Evolutionary conservation across 108 stramenopile species (phyloP), one percentile per base, ranked within the genome.

Genomic region (Pseudonitzschia multistriata): DNA sequence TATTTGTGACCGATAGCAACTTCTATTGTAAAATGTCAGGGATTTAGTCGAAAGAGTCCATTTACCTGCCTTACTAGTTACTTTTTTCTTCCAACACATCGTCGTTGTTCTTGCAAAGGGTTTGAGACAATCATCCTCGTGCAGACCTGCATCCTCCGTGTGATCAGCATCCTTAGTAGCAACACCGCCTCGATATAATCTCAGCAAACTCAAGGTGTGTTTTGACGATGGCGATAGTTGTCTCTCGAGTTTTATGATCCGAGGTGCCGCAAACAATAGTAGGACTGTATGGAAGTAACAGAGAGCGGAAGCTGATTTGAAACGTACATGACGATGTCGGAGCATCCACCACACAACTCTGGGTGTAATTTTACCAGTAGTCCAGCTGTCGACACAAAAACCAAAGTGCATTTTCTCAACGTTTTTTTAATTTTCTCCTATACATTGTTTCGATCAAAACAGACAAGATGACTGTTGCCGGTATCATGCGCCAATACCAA

Each of bases 401-500:
- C 40, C 13, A 42, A 13, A 42, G 13, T 8, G 25, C 22, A 19
- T 52, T 52, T 52, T 52, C 50, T 52, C 7, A 52, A 52, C 50
- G 17, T 45, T 10, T 13, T 45, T 45, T 10, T 13, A 17, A 13
- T 45, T 45, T 45, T 39, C 10, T 3, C 7, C 42, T 45, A 45
- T 17, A 13, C 11, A 17, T 45, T 45, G 37, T 45, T 45, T 10
- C 42, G 42, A 45, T 45, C 42, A 17, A 13, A 45, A 45, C 42
- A 45, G 50, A 36, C 71, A 82, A 73, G 34, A 95, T 95, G 94
- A 92, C 94, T 68, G 91, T 91, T 67, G 84, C 89, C 29, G 94
- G 94, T 78, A 68, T 78, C 47, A 93, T 98, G 93, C 84, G 86
- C 39, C 97, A 97, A 96, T 99, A 92, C 85, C 96, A 98, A 81